Base-by-base conservation (phyloP, 306 rosid species). In the Fragaria nilgerrensis region DNA sequence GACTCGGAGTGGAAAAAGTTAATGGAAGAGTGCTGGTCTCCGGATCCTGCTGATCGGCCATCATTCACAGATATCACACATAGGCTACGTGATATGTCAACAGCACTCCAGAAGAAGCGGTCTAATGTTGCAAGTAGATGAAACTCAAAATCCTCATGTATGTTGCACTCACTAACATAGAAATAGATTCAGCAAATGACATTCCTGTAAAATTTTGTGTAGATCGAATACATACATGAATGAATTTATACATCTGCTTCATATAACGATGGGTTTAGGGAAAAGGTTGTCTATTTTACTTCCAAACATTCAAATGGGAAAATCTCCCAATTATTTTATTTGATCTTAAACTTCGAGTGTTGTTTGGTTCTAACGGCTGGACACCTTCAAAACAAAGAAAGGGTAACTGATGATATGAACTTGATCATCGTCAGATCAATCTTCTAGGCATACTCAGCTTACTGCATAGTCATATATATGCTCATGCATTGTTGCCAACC, bases 1-100 rank as follows among this genome's bases (percentile, higher is more conserved):
- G 99, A 92, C 79, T 55, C 89, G 4, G 91, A 91, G 70, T 96
- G 98, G 99, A 91, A 66, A 79, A 86, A 14, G 53, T 55, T 96
- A 75, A 96, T 96, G 99, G 98, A 91, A 85, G 94, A 91, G 37
- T 96, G 97, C 74, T 92, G 99, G 98, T 84, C 82, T 13, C 90
- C 97, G 58, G 93, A 92, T 49, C 99, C 99, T 55, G 82, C 79
- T 50, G 82, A 75, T 77, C 87, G 98, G 59, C 97, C 98, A 36
- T 79, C 93, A 45, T 96, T 96, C 82, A 88, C 94, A 25, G 94
- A 96, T 48, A 85, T 96, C 71, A 81, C 92, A 37, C 78, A 71
- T 8, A 87, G 96, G 79, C 90, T 96, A 9, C 92, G 94, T 47
- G 84, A 68, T 70, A 91, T 96, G 96, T 90, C 89, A 20, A 77